These are phyloP conservation scores for Lichtheimia corymbifera DNA, from an alignment of 371 early-diverging fungal genomes.

Conservation along the genomic window DNA sequence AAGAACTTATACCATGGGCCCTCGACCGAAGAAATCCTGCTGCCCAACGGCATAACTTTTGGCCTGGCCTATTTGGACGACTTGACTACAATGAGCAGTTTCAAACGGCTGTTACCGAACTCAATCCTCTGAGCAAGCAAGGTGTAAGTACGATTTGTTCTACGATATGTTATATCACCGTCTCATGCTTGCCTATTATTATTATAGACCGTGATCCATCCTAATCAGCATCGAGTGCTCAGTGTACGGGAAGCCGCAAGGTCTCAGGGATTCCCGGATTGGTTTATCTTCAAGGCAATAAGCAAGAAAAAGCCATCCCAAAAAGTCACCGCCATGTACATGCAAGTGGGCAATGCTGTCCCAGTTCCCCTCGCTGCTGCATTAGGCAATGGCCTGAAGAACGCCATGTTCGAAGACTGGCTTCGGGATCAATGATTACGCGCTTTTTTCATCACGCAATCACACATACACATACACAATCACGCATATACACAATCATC, in stretches of 20 bases:
- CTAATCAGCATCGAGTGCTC: constrained; percentile 55
- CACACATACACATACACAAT: too few species aligned
- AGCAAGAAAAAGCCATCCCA: constrained; percentile 12
- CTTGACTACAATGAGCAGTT: constrained; percentile 53
- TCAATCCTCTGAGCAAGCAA: constrained; percentile 57
- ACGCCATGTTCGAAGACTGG: constrained; percentile 39
- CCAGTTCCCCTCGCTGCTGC: constrained; percentile 59
- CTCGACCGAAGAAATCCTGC: constrained; percentile 46
- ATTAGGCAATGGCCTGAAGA: constrained; percentile 39
- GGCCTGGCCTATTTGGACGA: constrained; percentile 58
- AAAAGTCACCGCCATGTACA: constrained; percentile 44
- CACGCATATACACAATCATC: too few species aligned
- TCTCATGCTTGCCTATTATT: neutral
- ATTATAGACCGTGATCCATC: constrained; percentile 55
- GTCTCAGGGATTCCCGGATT: constrained; percentile 67
- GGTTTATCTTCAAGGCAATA: constrained; percentile 44
- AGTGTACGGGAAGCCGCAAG: constrained; percentile 63
- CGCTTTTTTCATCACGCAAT: too few species aligned
- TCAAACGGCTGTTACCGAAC: constrained; percentile 53
- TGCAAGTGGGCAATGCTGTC: constrained; percentile 67
- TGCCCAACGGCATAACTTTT: constrained; percentile 50
- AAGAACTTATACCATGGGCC: constrained; percentile 56
- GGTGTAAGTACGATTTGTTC: constrained; percentile 29
- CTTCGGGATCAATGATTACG: neutral
- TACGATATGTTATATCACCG: neutral